phyloP scores from a whole-genome alignment of 306 rosid genomes.

The Fragaria nilgerrensis region DNA sequence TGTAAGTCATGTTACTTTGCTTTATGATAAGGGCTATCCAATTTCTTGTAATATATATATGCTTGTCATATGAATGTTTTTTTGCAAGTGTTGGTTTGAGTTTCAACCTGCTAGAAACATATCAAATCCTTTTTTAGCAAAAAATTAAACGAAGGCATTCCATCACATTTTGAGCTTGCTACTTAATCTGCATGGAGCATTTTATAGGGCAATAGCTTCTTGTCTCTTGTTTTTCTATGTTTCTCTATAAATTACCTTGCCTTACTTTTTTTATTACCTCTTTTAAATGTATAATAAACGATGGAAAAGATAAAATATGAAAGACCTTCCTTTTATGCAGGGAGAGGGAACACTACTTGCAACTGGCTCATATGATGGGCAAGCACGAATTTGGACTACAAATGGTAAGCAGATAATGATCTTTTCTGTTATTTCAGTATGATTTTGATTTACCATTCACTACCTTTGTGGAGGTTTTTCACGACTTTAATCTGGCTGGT shows the following conservation, averaged over 20 bases:
- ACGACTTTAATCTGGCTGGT: conserved; percentile 20
- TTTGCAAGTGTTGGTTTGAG: background rate
- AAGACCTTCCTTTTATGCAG: conserved; percentile 30
- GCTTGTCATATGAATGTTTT: background rate
- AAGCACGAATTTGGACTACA: conserved; percentile 90
- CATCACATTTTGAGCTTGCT: background rate
- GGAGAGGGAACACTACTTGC: conserved; percentile 93
- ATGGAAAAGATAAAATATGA: background rate
- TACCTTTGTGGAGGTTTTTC: conserved; percentile 3
- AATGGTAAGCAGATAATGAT: conserved; percentile 47
- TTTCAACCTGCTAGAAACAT: background rate
- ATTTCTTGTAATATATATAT: background rate
- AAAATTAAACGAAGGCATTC: background rate
- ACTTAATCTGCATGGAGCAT: background rate
- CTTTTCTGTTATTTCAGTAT: background rate
- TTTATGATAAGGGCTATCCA: background rate
- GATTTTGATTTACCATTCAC: background rate
- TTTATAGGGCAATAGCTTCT: background rate
- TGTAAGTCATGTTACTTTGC: conserved; percentile 47
- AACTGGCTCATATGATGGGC: conserved; percentile 96
- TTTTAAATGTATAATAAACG: background rate
- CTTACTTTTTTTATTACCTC: background rate
- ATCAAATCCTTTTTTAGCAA: background rate
- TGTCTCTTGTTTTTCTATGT: background rate
- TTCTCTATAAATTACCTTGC: background rate